A percentile compares a stretch with the other conserved stretches of the same genome.
These are phyloP conservation scores for Mycogone perniciosa DNA, from an alignment of 2,329 filamentous ascomycete species.

Conservation along the genomic window DNA sequence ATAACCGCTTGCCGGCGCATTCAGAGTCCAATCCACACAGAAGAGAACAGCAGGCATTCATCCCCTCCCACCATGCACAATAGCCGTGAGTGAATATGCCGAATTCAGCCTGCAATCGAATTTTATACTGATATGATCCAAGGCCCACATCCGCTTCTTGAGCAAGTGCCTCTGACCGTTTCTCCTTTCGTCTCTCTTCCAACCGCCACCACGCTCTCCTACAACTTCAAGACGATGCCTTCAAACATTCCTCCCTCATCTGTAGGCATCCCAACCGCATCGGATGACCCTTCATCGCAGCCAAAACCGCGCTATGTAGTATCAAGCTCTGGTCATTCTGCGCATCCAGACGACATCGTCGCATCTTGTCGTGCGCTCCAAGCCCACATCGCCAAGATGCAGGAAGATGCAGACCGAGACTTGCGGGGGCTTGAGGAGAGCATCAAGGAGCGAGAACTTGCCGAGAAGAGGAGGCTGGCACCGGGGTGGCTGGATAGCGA, in stretches of 20 bases:
- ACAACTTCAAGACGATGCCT: slow-evolving; percentile 88
- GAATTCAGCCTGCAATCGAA: too few species aligned
- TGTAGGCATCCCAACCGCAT: slow-evolving; percentile 30
- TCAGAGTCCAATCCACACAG: too few species aligned
- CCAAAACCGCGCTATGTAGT: slow-evolving; percentile 67
- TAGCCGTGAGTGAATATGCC: slow-evolving; percentile 25
- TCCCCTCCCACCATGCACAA: slow-evolving; percentile 23
- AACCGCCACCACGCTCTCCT: slow-evolving; percentile 82
- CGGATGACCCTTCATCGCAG: slow-evolving; percentile 29
- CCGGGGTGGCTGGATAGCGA: slow-evolving; percentile 78
- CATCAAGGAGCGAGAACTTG: slow-evolving; percentile 59
- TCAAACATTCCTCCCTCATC: slow-evolving; percentile 63
- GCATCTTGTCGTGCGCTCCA: slow-evolving; percentile 73
- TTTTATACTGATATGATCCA: slow-evolving; percentile 12
- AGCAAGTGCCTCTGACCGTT: slow-evolving; percentile 87
- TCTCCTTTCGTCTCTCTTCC: slow-evolving; percentile 92
- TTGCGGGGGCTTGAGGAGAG: slow-evolving; percentile 65
- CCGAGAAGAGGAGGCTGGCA: slow-evolving; percentile 72
- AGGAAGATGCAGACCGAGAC: slow-evolving; percentile 60
- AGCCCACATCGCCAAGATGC: slow-evolving; percentile 64
- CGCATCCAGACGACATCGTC: slow-evolving; percentile 81
- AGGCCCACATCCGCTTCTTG: slow-evolving; percentile 80
- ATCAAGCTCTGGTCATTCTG: slow-evolving; percentile 71
- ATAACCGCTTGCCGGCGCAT: too few species aligned
- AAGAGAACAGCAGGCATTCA: too few species aligned